Conservation (phyloP, 805 yeast species). For the Saccharomyces jurei region DNA sequence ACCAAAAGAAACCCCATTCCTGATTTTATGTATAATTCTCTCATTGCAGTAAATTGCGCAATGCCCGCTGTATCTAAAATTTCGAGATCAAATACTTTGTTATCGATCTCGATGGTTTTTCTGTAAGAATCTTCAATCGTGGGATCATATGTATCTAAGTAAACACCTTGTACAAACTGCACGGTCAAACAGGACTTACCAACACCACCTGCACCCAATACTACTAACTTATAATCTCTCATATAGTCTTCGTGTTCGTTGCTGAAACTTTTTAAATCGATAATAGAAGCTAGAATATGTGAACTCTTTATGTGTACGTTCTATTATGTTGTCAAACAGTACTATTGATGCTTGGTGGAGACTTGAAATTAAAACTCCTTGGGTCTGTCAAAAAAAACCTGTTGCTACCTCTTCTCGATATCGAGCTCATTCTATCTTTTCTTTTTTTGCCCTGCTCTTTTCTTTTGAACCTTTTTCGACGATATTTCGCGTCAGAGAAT, state of each 20-base stretch:
- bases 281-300: background rate
- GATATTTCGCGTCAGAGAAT: background rate
- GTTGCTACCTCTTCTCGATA: background rate
- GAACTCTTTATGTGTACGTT: background rate
- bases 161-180: conserved; percentile 84
- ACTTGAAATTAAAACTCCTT: background rate
- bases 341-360: background rate
- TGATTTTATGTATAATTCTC: conserved; percentile 78
- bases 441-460: background rate
- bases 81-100: conserved; percentile 78
- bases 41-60: conserved; percentile 93
- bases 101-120: conserved; percentile 81
- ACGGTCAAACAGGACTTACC: conserved; percentile 93
- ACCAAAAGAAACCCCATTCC: conserved; percentile 88
- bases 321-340: background rate
- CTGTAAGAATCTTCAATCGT: conserved; percentile 95
- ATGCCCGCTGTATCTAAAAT: conserved; percentile 89
- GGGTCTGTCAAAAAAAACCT: background rate
- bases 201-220: conserved; percentile 94
- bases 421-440: background rate
- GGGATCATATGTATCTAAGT: conserved; percentile 88
- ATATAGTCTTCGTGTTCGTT: conserved; percentile 5
- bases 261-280: background rate
- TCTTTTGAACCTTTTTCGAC: background rate
- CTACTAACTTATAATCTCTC: conserved; percentile 81